These are phyloP conservation scores for Carex cristatella DNA, from an alignment of 176 grass and related monocot genomes.

Conservation along the genomic window DNA sequence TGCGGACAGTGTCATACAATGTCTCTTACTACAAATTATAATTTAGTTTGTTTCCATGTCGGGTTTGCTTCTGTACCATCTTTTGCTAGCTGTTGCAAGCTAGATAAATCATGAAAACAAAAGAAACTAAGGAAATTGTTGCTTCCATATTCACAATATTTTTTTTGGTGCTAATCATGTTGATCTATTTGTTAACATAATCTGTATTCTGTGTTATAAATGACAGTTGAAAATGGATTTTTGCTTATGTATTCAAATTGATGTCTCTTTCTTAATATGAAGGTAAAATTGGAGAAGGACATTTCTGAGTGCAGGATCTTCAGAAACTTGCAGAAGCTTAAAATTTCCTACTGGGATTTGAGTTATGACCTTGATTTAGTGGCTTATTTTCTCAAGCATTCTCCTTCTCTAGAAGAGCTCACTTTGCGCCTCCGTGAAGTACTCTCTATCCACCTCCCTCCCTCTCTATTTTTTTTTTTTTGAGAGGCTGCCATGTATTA, in stretches of 20 bases:
- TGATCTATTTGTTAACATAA: background rate
- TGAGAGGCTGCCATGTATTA: no score
- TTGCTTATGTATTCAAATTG: background rate
- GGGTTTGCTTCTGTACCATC: no score
- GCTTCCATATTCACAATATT: background rate
- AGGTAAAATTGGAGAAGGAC: background rate
- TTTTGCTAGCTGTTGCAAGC: no score
- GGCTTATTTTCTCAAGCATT: background rate
- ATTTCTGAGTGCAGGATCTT: background rate
- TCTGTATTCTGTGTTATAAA: no score
- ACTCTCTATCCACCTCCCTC: background rate
- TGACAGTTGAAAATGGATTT: background rate
- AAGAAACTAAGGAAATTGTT: background rate
- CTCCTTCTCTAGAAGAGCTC: background rate
- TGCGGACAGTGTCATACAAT: no score
- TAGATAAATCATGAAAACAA: no score
- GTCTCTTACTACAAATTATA: background rate
- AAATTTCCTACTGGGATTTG: background rate
- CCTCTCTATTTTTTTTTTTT: no score
- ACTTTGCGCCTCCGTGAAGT: background rate
- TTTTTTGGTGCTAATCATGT: background rate
- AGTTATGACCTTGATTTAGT: background rate
- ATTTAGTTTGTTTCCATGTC: background rate
- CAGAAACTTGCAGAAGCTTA: background rate
- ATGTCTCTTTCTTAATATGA: no score